These are phyloP conservation scores for Pyronema domesticum DNA, from an alignment of 495 filamentous ascomycete genomes.

Conservation along the genomic window DNA sequence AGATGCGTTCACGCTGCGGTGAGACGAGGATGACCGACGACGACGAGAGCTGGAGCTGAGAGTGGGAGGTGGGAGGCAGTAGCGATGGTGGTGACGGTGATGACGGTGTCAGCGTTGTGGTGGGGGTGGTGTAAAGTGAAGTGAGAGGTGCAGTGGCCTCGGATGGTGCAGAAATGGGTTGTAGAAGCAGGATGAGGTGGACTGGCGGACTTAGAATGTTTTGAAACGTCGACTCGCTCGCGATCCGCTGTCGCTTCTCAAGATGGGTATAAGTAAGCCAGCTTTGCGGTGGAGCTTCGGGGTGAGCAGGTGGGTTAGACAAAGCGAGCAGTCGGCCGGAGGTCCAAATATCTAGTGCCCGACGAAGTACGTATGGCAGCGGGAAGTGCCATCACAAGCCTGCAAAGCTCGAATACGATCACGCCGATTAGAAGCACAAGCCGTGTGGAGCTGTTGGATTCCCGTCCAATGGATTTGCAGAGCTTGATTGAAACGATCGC, in stretches of 20 bases:
- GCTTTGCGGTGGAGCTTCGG: background rate
- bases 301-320: slow-evolving; percentile 6
- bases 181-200: slow-evolving; percentile 11
- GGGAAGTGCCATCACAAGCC: too few species aligned
- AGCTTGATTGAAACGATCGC: too few species aligned
- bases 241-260: too few species aligned
- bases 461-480: too few species aligned
- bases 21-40: slow-evolving; percentile 4
- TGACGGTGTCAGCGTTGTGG: too few species aligned
- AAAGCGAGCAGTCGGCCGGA: background rate
- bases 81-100: background rate
- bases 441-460: too few species aligned
- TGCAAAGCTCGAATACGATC: too few species aligned
- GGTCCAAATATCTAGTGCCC: too few species aligned
- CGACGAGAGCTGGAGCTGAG: slow-evolving; percentile 4
- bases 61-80: slow-evolving; percentile 5
- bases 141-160: slow-evolving; percentile 7
- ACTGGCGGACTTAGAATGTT: slow-evolving; percentile 11
- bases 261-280: too few species aligned
- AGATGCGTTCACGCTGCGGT: too few species aligned
- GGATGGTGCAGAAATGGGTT: slow-evolving; percentile 6
- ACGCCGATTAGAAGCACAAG: too few species aligned
- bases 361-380: too few species aligned
- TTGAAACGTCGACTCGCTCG: background rate
- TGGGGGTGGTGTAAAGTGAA: slow-evolving; percentile 11